A percentile compares a stretch with the other conserved stretches of the same genome.
Conservation (phyloP, 306 rosid species). For the Dalbergia cultrata region DNA sequence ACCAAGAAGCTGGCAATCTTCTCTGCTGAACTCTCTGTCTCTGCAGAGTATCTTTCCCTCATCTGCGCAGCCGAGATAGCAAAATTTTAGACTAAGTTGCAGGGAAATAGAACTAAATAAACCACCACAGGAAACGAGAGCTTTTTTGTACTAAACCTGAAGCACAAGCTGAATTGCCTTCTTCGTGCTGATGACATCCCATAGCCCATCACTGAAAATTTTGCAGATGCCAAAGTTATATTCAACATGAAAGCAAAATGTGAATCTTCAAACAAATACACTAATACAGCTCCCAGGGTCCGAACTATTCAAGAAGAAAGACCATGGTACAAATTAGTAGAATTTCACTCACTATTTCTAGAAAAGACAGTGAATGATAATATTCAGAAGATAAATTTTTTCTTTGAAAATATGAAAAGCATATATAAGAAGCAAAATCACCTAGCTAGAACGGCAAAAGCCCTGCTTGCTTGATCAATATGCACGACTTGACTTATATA, state of each 20-base stretch:
- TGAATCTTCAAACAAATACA: constrained; percentile 6
- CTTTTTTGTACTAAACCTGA: constrained; percentile 61
- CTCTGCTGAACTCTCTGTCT: constrained; percentile 68
- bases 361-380: constrained; percentile 19
- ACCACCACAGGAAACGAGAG: constrained; percentile 2
- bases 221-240: constrained; percentile 39
- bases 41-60: constrained; percentile 64
- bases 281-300: background rate
- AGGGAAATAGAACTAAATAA: background rate
- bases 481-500: constrained; percentile 78
- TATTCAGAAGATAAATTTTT: constrained; percentile 28
- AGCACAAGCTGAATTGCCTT: constrained; percentile 82
- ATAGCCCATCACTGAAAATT: constrained; percentile 87
- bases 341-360: constrained; percentile 18
- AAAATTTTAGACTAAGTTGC: constrained; percentile 28
- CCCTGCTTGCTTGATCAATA: constrained; percentile 63
- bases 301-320: constrained; percentile 1
- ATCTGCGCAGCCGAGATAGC: constrained; percentile 56
- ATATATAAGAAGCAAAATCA: constrained; percentile 50
- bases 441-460: constrained; percentile 93
- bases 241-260: constrained; percentile 29
- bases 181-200: constrained; percentile 87
- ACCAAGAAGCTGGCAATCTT: constrained; percentile 81
- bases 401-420: constrained; percentile 33
- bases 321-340: background rate